Evolutionary conservation across 169 alveolate species (phyloP), one percentile per base, ranked within the genome.

Genomic region (Plasmodium gonderi): DNA sequence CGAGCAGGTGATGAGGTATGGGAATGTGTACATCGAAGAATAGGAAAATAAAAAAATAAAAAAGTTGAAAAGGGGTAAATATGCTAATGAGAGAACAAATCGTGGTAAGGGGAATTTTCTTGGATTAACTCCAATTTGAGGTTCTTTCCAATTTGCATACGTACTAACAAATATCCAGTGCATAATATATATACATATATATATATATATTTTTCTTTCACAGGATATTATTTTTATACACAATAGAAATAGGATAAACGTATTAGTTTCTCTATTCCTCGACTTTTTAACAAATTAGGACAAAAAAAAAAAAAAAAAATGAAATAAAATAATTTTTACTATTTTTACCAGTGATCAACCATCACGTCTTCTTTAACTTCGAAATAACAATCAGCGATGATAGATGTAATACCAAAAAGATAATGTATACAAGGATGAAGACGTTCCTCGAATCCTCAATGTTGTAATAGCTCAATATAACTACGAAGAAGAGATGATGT

Each of bases 391-490:
- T 67, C 51, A 90, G 76, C 5, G 94, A 90, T 77, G 49, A 68
- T 40, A 90, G 51, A 78, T 90, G 90, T 47, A 90, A 49, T 23
- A 77, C 40, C 78, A 90, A 79, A 38, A 90, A 90, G 74, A 67
- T 77, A 26, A 90, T 45, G 38, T 77, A 90, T 23, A 90, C 90
- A 38, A 77, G 7, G 26, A 45, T 40, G 36, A 60, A 77, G 11
- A 67, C 44, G 29, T 65, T 78, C 54, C 38, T 65, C 9, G 94
- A 60, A 33, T 78, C 82, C 3, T 78, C 94, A 26, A 90, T 64
- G 33, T 44, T 90, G 54, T 77, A 90, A 44, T 77, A 90, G 64
- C 94, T 90, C 54, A 90, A 40, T 14, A 90, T 90, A 26, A 90
- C 94, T 90, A 23, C 77, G 38, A 36, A 40, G 65, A 47, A 77